Percentiles rank a stretch among this genome's conserved stretches.
Conservation (phyloP, 2,329 filamentous ascomycete species). For the Colletotrichum horii region DNA sequence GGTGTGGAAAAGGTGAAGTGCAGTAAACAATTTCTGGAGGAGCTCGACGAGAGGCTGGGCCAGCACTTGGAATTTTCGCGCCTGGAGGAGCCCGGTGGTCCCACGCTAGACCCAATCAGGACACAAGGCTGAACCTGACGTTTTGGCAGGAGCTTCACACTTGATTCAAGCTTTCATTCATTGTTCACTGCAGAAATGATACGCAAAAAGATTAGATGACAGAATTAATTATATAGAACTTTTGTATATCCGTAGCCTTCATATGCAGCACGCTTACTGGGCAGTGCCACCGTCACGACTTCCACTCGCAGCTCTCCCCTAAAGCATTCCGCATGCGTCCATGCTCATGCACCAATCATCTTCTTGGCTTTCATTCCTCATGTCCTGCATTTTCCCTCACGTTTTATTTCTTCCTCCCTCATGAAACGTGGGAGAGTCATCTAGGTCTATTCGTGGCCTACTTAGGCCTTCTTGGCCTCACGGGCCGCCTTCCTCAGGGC, state of each 20-base stretch:
- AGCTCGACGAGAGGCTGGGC: conserved; percentile 34
- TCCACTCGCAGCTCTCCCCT: not conserved
- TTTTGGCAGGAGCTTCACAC: not conserved
- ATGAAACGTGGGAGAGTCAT: not conserved
- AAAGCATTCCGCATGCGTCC: not conserved
- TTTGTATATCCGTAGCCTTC: not conserved
- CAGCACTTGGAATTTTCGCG: conserved; percentile 41
- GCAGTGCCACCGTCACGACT: not conserved
- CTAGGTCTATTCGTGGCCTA: fast-evolving
- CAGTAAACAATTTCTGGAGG: conserved; percentile 36
- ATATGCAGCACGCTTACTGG: fast-evolving
- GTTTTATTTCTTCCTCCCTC: not conserved
- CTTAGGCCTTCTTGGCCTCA: conserved; percentile 70
- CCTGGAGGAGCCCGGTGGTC: conserved; percentile 11
- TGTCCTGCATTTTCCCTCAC: fast-evolving
- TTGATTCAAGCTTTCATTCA: not conserved
- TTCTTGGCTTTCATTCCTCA: not conserved
- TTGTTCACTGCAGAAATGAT: not conserved
- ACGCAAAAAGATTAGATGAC: not conserved
- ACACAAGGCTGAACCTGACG: conserved; percentile 34
- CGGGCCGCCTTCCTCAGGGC: conserved; percentile 85
- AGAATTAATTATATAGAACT: not conserved
- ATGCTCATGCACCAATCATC: not conserved
- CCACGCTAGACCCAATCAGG: conserved; percentile 40
- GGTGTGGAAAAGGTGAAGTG: conserved; percentile 14